Evolutionary conservation across 306 rosid species (phyloP), one percentile per base, ranked within the genome.

Genomic region (Prunus mira): DNA sequence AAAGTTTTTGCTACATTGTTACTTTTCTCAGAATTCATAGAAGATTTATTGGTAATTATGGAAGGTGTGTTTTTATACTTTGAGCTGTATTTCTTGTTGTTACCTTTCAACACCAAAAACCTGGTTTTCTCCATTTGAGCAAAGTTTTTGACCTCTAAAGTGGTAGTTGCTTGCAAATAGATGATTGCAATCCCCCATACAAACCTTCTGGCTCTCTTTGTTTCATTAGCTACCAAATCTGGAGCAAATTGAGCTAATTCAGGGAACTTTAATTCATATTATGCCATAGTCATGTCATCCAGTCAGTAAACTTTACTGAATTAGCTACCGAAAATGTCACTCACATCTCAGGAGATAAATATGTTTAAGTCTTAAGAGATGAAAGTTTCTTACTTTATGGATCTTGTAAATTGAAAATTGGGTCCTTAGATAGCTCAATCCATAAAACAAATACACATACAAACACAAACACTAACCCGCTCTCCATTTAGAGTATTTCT

Each of bases 31-130:
- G 13, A 54, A 71, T 9, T 12, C 8, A 17, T 54, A 32, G 30
- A n/a, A 71, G 32, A 2, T 27, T 15, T 17, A 3, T 49, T 49
- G 6, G 50, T 49, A 63, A 60, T 69, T 20, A 72, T 57, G 28
- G 67, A 20, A n/a, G 55, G 38, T 41, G 55, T 22, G 51, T 41
- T 25, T 43, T 1, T 20, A 47, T 45, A 12, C 50, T 77, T 12
- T 69, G 30, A 56, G 54, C 64, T 9, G 41, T 61, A 47, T 77
- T 50, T 67, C 49, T 57, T 68, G 74, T 27, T 57, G 24, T 67
- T 28, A 54, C 38, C 47, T 25, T 69, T 20, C 50, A 24, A 30
- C 43, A 57, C 5, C 17, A 13, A 71, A 61, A 25, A 9, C 18
- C 17, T 13, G 57, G 45, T 17, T 46, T 70, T 70, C 47, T 30